Evolutionary conservation across 305 asterid genomes (phyloP), one percentile per base, ranked within the genome.

Genomic region (Petunia hybrid): DNA sequence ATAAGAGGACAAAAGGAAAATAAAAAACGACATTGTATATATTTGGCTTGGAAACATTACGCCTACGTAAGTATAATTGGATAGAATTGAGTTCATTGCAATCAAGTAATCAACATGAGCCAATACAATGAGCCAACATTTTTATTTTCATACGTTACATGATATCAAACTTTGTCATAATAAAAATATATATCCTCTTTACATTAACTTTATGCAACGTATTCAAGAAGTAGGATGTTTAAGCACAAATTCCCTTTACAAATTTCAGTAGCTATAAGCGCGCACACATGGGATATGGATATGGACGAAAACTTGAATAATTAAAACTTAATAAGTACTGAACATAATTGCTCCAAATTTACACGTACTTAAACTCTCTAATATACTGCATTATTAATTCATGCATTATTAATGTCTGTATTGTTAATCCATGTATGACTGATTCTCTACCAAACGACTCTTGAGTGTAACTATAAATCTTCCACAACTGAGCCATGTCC

Each of bases 41-140:
- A 8, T 40, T 66, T 67, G n/a, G 45, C 76, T 66, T 67, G n/a
- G 45, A 56, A 69, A 16, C 38, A 14, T 69, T 69, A 69, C 38
- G 22, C 57, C 60, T 70, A 70, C 22, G 57, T 70, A 45, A 46
- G 31, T 46, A 70, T 70, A 45, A 22, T 22, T 46, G 42, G 31
- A 46, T 43, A 16, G 16, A 69, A 8, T 43, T 16, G 6, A 71
- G 42, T 46, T 35, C 0, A 12, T 48, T 31, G 61, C 3, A 71
- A 31, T 31, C 77, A 71, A 5, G 6, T 1, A 61, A 71, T 10
- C 3, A 31, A 31, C 12, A 10, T 31, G 42, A 70, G 6, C 6
- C 31, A 56, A 14, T 56, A 4, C 62, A 56, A 56, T 5, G 62
- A 56, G 62, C 57, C 62, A 31, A 1, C 31, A 2, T 70, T 70